A percentile compares a stretch with the other conserved stretches of the same genome.
phyloP scores from a whole-genome alignment of 768 basidiomycete genomes.

The Pisolithus microcarpus region DNA sequence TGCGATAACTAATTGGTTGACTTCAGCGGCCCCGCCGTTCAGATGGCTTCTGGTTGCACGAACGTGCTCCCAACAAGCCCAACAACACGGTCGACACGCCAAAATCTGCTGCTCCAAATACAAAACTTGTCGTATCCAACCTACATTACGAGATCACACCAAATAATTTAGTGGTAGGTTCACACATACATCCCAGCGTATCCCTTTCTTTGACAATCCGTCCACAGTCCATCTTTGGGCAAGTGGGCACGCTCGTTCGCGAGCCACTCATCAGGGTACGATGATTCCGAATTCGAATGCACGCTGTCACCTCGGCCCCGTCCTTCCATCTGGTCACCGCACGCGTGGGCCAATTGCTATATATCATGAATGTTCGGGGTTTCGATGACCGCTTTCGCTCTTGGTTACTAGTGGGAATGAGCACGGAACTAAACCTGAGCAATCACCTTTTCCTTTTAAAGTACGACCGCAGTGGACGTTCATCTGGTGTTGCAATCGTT shows the following conservation, averaged over 20 bases:
- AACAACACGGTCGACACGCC: constrained; percentile 19
- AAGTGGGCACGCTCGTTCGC: constrained; percentile 86
- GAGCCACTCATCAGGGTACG: constrained; percentile 96
- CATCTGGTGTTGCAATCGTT: constrained; percentile 74
- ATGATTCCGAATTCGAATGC: constrained; percentile 40
- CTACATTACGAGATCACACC: constrained; percentile 88
- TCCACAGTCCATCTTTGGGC: constrained; percentile 77
- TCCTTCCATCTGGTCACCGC: constrained; percentile 23
- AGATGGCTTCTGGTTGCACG: constrained; percentile 71
- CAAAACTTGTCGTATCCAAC: constrained; percentile 74
- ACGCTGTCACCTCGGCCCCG: constrained; percentile 24
- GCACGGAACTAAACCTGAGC: constrained; percentile 54
- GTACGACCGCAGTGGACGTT: constrained; percentile 96
- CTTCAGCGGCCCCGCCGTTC: constrained; percentile 52
- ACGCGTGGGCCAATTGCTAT: constrained; percentile 24
- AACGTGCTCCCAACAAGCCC: constrained; percentile 38
- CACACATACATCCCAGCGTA: not conserved
- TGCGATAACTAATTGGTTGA: constrained; percentile 5
- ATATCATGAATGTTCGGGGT: constrained; percentile 23
- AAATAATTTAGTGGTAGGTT: constrained; percentile 77
- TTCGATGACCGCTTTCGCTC: constrained; percentile 38
- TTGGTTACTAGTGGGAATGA: constrained; percentile 29
- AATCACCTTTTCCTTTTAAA: constrained; percentile 45
- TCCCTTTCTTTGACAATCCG: constrained; percentile 4
- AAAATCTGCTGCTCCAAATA: constrained; percentile 28